Percentiles rank a stretch among this genome's conserved stretches.
These are phyloP conservation scores for Pyrus betulifolia DNA, from an alignment of 306 rosid genomes.

Conservation along the genomic window DNA sequence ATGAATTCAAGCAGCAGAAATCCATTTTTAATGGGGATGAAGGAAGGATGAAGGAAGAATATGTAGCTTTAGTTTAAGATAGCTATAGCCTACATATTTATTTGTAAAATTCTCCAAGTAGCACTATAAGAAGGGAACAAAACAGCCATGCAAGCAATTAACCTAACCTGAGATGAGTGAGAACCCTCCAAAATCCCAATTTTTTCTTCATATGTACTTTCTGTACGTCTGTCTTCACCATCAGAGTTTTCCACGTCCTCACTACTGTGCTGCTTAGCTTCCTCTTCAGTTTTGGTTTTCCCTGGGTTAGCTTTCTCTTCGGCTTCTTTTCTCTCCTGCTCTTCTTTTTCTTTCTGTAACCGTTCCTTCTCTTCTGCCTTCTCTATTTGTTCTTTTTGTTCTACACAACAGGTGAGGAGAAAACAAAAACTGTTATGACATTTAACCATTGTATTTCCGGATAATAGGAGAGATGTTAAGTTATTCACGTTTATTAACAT, in stretches of 20 bases:
- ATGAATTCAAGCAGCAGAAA: constrained; percentile 3
- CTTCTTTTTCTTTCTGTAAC: constrained; percentile 47
- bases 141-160: not conserved
- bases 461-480: not conserved
- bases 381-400: constrained; percentile 89
- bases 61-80: not conserved
- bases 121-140: not conserved
- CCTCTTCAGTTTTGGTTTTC: constrained; percentile 54
- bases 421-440: not conserved
- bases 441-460: not conserved
- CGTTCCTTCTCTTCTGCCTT: constrained; percentile 91
- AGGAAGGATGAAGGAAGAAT: constrained; percentile 1
- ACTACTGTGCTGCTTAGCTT: constrained; percentile 13
- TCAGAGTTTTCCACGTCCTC: constrained; percentile 39
- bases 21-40: not conserved
- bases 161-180: constrained; percentile 44
- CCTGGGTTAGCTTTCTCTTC: constrained; percentile 42
- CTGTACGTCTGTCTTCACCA: constrained; percentile 25
- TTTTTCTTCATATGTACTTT: constrained; percentile 31
- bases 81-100: not conserved
- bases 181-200: constrained; percentile 34
- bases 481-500: not conserved
- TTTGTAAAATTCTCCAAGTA: not conserved
- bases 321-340: constrained; percentile 48
- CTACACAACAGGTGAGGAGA: constrained; percentile 34